A percentile compares a stretch with the other conserved stretches of the same genome.
Evolutionary conservation across 2,329 filamentous ascomycete species (phyloP).

Genomic region (Epichloe typhina): DNA sequence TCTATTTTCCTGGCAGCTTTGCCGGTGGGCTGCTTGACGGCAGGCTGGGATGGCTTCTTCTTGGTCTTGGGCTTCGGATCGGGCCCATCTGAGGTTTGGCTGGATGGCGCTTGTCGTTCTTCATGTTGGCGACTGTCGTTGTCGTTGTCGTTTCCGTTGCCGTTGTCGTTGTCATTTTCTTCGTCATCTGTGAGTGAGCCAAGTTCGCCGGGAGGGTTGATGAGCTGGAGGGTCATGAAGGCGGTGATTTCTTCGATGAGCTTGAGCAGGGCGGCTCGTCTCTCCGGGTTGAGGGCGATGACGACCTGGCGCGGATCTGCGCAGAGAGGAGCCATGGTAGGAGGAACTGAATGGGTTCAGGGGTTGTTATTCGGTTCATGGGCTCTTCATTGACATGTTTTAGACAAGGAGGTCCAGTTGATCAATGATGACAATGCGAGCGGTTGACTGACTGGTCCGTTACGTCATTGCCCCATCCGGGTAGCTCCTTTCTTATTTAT

Average conservation of each 20-base stretch:
- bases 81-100: not conserved
- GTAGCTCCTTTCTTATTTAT: too few species aligned
- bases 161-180: not conserved
- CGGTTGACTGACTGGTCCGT: too few species aligned
- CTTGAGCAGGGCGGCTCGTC: conserved; percentile 36
- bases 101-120: not conserved
- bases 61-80: conserved; percentile 2
- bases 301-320: conserved; percentile 41
- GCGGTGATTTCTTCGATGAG: conserved; percentile 38
- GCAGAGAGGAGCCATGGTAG: conserved; percentile 38
- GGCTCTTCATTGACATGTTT: not conserved
- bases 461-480: not conserved
- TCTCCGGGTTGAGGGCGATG: conserved; percentile 38
- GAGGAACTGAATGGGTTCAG: not conserved
- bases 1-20: conserved; percentile 15
- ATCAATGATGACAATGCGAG: too few species aligned
- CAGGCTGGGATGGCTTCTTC: conserved; percentile 3
- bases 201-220: conserved; percentile 22
- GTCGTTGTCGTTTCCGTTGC: not conserved
- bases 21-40: conserved; percentile 2
- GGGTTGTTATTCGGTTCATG: not conserved
- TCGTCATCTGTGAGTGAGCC: conserved; percentile 16
- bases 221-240: conserved; percentile 40
- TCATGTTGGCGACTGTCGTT: not conserved
- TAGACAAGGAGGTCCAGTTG: not conserved